A percentile compares a stretch with the other conserved stretches of the same genome.
Conservation (phyloP, 257 asterid genomes). For the Solanum piurae region DNA sequence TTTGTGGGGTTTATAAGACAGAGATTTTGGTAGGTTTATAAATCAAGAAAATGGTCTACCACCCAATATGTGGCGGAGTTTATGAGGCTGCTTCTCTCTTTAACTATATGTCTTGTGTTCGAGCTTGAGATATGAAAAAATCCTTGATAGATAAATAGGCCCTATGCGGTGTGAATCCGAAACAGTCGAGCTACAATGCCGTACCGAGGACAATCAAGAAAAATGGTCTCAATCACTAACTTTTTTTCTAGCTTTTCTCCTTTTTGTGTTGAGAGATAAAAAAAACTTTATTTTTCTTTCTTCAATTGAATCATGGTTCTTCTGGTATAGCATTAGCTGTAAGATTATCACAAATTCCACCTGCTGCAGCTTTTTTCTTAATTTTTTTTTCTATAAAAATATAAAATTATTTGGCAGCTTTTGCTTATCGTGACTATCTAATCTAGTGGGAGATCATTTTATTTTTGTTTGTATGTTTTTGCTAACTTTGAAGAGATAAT, state of each 20-base stretch:
- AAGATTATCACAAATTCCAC: conserved; percentile 12
- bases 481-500: conserved; percentile 34
- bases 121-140: rapidly evolving
- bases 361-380: conserved; percentile 35
- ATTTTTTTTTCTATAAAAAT: not conserved
- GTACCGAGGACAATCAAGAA: not conserved
- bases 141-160: no score
- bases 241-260: conserved; percentile 1
- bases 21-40: conserved; percentile 12
- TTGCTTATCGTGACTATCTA: conserved; percentile 20
- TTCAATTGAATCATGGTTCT: conserved; percentile 33
- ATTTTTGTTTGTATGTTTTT: conserved; percentile 12
- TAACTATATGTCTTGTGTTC: no score
- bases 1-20: conserved; percentile 23
- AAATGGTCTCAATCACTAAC: conserved; percentile 24
- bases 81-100: not conserved
- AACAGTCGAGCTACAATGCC: no score
- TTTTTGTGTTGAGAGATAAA: not conserved
- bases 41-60: conserved; percentile 18
- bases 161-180: rapidly evolving
- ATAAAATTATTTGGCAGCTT: conserved; percentile 26
- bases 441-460: conserved; percentile 29
- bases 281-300: conserved; percentile 13
- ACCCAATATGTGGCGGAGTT: not conserved
- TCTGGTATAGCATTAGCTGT: conserved; percentile 37